phyloP scores from a whole-genome alignment of 208 protist genomes.

The Leptomonas seymouri region DNA sequence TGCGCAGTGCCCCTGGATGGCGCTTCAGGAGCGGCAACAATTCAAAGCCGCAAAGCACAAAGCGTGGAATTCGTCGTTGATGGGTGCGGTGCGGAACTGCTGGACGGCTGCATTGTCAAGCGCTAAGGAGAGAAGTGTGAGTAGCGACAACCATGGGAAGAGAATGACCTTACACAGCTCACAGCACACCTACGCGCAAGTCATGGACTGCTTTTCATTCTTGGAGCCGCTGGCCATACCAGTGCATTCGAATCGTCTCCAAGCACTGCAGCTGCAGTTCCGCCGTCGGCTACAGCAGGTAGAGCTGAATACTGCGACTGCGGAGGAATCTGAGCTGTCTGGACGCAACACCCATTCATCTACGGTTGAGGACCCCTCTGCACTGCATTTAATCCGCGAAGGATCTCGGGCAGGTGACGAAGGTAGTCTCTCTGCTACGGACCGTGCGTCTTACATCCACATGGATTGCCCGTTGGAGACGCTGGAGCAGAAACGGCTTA shows the following conservation, averaged over 20 bases:
- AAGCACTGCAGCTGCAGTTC: slow-evolving; percentile 61
- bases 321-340: background rate
- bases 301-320: no score
- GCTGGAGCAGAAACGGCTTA: slow-evolving; percentile 80
- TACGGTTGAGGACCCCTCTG: background rate
- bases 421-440: background rate
- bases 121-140: background rate
- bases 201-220: slow-evolving; percentile 28
- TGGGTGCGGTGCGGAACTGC: slow-evolving; percentile 18
- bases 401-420: background rate
- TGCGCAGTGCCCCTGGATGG: slow-evolving; percentile 80
- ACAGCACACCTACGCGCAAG: background rate
- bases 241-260: slow-evolving; percentile 39
- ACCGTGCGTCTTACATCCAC: no score
- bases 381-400: background rate
- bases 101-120: background rate
- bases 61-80: slow-evolving; percentile 39
- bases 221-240: slow-evolving; percentile 48
- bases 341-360: background rate
- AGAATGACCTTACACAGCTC: background rate
- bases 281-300: background rate
- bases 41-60: slow-evolving; percentile 24
- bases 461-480: slow-evolving; percentile 57
- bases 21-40: slow-evolving; percentile 14
- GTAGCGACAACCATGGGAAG: background rate